A percentile compares a stretch with the other conserved stretches of the same genome.
phyloP scores from a whole-genome alignment of 2,329 filamentous ascomycete genomes.

The Raffaelea arxii region DNA sequence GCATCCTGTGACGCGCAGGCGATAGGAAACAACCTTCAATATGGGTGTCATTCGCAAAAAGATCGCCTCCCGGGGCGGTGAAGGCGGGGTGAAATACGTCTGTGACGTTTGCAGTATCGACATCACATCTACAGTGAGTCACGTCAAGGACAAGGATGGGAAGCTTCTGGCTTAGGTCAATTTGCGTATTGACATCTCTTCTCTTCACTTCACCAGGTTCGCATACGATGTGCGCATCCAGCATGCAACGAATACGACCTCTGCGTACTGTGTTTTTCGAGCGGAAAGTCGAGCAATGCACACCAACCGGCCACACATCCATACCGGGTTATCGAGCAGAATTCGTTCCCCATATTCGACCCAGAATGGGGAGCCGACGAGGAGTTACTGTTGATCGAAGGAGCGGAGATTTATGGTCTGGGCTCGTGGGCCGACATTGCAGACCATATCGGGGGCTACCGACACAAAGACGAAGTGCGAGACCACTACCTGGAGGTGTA shows the following conservation, averaged over 20 bases:
- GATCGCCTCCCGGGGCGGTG: constrained; percentile 72
- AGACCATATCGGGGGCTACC: constrained; percentile 93
- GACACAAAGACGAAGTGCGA: constrained; percentile 88
- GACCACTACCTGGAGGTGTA: constrained; percentile 90
- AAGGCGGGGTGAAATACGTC: constrained; percentile 89
- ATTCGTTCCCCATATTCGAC: constrained; percentile 94
- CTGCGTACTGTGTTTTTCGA: constrained; percentile 88
- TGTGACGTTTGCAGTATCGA: constrained; percentile 96
- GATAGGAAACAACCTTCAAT: constrained; percentile 10
- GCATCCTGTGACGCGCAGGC: too few relatives aligned
- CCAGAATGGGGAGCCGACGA: constrained; percentile 96
- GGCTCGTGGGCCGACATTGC: constrained; percentile 98
- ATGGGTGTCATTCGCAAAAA: constrained; percentile 98
- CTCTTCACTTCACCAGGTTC: constrained; percentile 49
- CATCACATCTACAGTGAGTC: constrained; percentile 85
- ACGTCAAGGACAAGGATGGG: constrained; percentile 1
- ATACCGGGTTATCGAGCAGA: constrained; percentile 93
- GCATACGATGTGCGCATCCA: constrained; percentile 79
- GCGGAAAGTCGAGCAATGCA: constrained; percentile 68
- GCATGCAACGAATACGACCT: constrained; percentile 91
- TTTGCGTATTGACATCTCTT: neutral
- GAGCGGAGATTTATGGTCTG: constrained; percentile 89
- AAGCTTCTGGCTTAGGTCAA: neutral
- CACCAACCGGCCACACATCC: constrained; percentile 82
- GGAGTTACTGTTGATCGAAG: constrained; percentile 85